Percentiles rank a stretch among this genome's conserved stretches.
phyloP scores from a whole-genome alignment of 169 alveolate genomes.

The Cryptosporidium muris region DNA sequence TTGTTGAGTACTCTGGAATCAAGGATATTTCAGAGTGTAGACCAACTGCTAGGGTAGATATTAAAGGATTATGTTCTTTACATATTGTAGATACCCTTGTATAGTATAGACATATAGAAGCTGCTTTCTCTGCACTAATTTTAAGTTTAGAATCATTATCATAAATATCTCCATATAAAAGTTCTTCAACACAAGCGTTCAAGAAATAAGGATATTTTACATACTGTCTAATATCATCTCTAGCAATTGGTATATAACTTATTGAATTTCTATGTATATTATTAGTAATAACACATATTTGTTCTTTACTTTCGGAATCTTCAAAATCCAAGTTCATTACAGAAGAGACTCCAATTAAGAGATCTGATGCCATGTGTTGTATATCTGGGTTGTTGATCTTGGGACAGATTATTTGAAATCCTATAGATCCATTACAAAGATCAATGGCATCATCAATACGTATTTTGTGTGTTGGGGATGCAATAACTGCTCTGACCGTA shows the following conservation, averaged over 20 bases:
- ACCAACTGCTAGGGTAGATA: constrained; percentile 47
- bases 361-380: constrained; percentile 47
- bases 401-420: constrained; percentile 11
- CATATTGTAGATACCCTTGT: constrained; percentile 35
- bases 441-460: constrained; percentile 49
- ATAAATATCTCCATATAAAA: constrained; percentile 11
- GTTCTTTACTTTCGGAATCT: constrained; percentile 2
- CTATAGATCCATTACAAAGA: constrained; percentile 65
- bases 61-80: constrained; percentile 11
- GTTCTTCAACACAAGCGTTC: constrained; percentile 43
- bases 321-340: not conserved
- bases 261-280: constrained; percentile 9
- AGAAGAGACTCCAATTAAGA: constrained; percentile 14
- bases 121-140: constrained; percentile 19
- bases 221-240: not conserved
- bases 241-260: constrained; percentile 17
- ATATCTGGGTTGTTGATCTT: not conserved
- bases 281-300: constrained; percentile 17
- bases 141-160: not conserved
- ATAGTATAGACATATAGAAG: constrained; percentile 47
- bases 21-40: constrained; percentile 33
- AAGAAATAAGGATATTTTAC: constrained; percentile 54
- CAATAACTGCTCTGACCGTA: constrained; percentile 33
- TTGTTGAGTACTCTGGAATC: constrained; percentile 13
- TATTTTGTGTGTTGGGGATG: constrained; percentile 14